Percentiles rank a stretch among this genome's conserved stretches.
phyloP scores from a whole-genome alignment of 805 yeast species.

The Pichia phayaonensis region DNA sequence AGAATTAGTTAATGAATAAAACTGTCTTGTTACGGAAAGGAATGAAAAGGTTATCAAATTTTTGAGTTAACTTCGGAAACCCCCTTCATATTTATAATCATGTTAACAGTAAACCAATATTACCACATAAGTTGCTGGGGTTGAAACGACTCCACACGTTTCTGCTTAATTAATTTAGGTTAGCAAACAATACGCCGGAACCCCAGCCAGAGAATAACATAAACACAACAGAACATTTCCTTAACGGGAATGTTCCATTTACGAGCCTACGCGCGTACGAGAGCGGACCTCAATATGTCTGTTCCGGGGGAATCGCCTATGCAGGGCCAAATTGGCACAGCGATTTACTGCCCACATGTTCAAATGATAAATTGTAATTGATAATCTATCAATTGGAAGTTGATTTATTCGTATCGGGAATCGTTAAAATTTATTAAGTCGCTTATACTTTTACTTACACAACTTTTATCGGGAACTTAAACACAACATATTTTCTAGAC shows the following conservation, averaged over 20 bases:
- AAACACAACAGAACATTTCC: not conserved
- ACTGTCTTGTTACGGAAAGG: not conserved
- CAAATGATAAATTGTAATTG: not conserved
- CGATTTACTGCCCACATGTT: not conserved
- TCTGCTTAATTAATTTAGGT: not conserved
- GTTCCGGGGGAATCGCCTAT: no score
- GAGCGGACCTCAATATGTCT: no score
- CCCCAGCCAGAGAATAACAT: not conserved
- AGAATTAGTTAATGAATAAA: not conserved
- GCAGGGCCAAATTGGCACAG: not conserved
- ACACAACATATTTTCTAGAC: not conserved
- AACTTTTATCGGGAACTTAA: not conserved
- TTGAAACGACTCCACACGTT: not conserved
- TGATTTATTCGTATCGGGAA: no score
- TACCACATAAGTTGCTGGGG: no score
- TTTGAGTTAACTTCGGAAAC: not conserved
- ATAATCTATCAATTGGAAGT: no score
- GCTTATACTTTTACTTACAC: not conserved
- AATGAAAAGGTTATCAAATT: not conserved
- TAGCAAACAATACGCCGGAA: no score
- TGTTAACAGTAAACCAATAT: no score
- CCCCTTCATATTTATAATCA: not conserved
- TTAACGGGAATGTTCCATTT: no score
- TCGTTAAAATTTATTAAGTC: not conserved
- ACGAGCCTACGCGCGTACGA: no score